A percentile compares a stretch with the other conserved stretches of the same genome.
Evolutionary conservation across 805 yeast genomes (phyloP).

Genomic region (Lipomyces mesembrius): DNA sequence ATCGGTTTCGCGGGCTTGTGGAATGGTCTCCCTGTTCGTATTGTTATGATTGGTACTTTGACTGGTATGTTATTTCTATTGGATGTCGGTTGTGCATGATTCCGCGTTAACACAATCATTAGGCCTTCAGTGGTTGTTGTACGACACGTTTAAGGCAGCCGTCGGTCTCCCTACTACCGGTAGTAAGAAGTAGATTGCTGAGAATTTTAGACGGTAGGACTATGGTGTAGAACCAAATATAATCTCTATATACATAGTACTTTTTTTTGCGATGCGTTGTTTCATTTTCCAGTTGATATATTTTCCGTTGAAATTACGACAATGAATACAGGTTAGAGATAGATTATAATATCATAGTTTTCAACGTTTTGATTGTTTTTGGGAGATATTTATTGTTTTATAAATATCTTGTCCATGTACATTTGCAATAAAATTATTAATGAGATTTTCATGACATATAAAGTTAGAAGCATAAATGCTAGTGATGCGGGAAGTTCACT

Average conservation of each 20-base stretch:
- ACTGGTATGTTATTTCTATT: conserved; percentile 53
- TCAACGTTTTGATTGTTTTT: background rate
- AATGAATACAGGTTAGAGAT: conserved; percentile 5
- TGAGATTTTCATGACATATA: background rate
- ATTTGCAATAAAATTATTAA: background rate
- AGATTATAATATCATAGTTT: background rate
- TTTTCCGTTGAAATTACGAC: background rate
- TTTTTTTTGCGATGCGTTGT: background rate
- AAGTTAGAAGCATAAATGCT: too few relatives aligned
- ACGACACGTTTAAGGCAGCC: conserved; percentile 94
- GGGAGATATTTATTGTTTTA: background rate
- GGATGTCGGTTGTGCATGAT: background rate
- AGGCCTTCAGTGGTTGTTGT: conserved; percentile 91
- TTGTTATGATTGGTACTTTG: conserved; percentile 95
- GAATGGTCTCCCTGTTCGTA: conserved; percentile 94
- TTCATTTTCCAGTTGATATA: background rate
- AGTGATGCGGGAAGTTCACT: too few relatives aligned
- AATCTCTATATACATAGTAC: background rate
- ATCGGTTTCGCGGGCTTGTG: conserved; percentile 92
- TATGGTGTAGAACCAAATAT: background rate
- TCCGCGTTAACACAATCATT: background rate
- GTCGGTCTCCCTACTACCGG: conserved; percentile 97
- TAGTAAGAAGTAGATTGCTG: conserved; percentile 42
- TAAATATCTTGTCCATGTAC: background rate
- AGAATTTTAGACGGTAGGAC: background rate